Evolutionary conservation across 805 yeast species (phyloP).

Genomic region (Yarrowia sp.): DNA sequence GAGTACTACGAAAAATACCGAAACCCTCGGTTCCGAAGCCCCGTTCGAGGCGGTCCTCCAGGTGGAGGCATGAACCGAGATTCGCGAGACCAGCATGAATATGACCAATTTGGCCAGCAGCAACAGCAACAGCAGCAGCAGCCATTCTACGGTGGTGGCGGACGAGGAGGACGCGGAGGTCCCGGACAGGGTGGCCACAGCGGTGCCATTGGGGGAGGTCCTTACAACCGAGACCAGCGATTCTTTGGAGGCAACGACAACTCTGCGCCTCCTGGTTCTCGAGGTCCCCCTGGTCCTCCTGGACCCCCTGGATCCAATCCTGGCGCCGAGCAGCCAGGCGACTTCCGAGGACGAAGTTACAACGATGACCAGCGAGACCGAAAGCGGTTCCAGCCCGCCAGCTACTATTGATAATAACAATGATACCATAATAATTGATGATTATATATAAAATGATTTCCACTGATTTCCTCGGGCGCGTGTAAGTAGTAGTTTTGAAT

Average conservation of each 20-base stretch:
- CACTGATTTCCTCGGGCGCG: too few species aligned
- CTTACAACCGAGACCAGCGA: slow-evolving; percentile 15
- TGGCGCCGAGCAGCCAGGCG: neutral
- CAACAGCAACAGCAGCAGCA: neutral
- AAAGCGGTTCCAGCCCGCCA: slow-evolving; percentile 22
- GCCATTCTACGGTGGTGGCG: neutral
- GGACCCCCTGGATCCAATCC: slow-evolving; percentile 12
- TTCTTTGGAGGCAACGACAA: slow-evolving; percentile 3
- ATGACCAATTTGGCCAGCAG: slow-evolving; percentile 8
- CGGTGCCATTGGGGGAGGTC: neutral
- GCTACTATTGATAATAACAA: slow-evolving; percentile 17
- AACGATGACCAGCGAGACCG: slow-evolving; percentile 21
- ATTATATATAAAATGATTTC: slow-evolving; percentile 3
- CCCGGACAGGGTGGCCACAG: neutral
- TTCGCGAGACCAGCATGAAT: slow-evolving; percentile 5
- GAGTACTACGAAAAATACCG: slow-evolving; percentile 22
- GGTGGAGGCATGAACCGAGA: neutral
- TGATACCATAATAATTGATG: slow-evolving; percentile 15
- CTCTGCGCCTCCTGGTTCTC: neutral
- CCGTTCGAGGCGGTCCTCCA: slow-evolving; percentile 4
- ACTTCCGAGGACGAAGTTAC: slow-evolving; percentile 14
- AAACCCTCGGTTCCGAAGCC: slow-evolving; percentile 20
- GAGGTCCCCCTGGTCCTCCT: neutral
- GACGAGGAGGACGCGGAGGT: slow-evolving; percentile 1
- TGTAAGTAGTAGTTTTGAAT: neutral